Conservation (phyloP, 2,329 filamentous ascomycete genomes). For the Purpureocillium takamizusanense region DNA sequence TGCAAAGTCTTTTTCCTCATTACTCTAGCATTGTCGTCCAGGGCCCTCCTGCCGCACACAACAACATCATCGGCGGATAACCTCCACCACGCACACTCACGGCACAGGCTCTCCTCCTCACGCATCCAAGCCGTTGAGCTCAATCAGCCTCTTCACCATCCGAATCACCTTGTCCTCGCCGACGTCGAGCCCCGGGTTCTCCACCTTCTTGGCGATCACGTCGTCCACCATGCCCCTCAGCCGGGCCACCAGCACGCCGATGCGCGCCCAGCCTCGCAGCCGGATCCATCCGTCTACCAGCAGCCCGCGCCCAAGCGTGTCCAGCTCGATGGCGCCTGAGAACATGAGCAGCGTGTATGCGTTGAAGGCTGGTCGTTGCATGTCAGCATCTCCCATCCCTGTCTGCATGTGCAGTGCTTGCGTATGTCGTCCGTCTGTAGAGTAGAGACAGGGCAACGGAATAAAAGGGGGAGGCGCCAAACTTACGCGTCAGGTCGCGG, state of each 20-base stretch:
- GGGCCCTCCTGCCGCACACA: no score
- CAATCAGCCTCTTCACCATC: constrained; percentile 71
- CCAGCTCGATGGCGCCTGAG: constrained; percentile 73
- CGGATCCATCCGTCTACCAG: constrained; percentile 86
- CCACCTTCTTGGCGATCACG: constrained; percentile 71
- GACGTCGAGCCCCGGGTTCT: constrained; percentile 57
- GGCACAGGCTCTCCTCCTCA: constrained; percentile 13
- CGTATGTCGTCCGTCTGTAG: no score
- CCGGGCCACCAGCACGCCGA: constrained; percentile 80
- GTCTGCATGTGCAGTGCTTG: no score
- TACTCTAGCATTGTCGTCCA: no score
- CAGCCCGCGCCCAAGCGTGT: constrained; percentile 78
- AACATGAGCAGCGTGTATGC: constrained; percentile 84
- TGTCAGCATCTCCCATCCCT: constrained; percentile 1
- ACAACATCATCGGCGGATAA: no score
- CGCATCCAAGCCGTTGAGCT: constrained; percentile 79
- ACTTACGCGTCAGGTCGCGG: constrained; percentile 77
- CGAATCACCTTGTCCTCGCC: constrained; percentile 60
- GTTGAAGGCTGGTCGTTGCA: constrained; percentile 61
- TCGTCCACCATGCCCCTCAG: constrained; percentile 81
- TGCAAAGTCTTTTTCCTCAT: no score
- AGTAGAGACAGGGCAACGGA: no score
- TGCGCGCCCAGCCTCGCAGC: constrained; percentile 85
- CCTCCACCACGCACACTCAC: no score
- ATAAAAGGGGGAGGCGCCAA: background rate